Base-by-base conservation (phyloP, 1,284 basidiomycete genomes). In the Boletellus sp. region DNA sequence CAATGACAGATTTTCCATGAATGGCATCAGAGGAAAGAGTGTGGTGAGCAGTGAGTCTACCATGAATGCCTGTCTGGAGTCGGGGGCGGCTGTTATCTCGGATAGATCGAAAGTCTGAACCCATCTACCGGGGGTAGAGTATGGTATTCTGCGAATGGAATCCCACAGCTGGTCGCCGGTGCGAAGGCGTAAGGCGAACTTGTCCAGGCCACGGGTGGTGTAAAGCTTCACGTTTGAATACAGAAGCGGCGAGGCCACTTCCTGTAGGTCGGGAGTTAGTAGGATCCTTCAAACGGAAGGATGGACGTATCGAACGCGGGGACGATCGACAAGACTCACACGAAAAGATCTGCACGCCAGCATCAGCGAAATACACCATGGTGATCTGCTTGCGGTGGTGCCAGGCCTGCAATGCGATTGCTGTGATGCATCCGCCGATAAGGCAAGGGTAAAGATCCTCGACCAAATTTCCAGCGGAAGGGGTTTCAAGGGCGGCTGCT, bases 91-190 rank as follows among this genome's bases (percentile, higher is more conserved):
- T 18, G 65, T 58, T 39, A 91, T 60, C 26, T 72, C 69, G 7
- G 86, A 83, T 16, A 94, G 69, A 64, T 93, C 85, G 22, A 94
- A 74, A 6, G 68, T 68, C 49, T 84, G 85, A 4, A 93, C 81
- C 86, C 89, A 93, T 62, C 91, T 80, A 24, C 91, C 91, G 1
- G 91, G 91, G 0, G 85, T 78, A 1, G 89, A 92, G 64, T 86
- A 87, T 0, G 88, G 87, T 61, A 91, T 91, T 40, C 90, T 78
- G 48, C 89, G 81, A 53, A 93, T 83, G 50, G 89, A 89, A 60
- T 91, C 89, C 91, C 91, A 93, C 62, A 79, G 81, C 60, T 82
- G 76, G 58, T 94, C 91, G 18, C 85, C 84, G 19, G 63, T 59
- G 52, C 76, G 70, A 4, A 93, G 74, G 22, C 74, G 75, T 22